A percentile compares a stretch with the other conserved stretches of the same genome.
phyloP scores from a whole-genome alignment of 306 rosid genomes.

The Cucurbita argyrosperma region DNA sequence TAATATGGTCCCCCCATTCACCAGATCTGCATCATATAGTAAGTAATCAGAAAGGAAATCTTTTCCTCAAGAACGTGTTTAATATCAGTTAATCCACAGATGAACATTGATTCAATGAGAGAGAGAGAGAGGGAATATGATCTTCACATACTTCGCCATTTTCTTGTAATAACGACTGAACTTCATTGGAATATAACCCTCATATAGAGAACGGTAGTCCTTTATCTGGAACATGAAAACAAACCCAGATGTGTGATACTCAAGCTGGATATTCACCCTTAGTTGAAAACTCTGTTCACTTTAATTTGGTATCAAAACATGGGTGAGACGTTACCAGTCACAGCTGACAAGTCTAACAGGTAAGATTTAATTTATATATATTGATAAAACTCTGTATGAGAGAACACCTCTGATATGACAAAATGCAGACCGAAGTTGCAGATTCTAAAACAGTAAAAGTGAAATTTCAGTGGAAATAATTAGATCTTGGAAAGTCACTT shows the following conservation, averaged over 20 bases:
- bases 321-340: not conserved
- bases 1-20: constrained; percentile 99
- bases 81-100: not conserved
- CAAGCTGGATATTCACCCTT: constrained; percentile 4
- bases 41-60: constrained; percentile 13
- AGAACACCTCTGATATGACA: not conserved
- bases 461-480: not conserved
- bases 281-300: not conserved
- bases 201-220: constrained; percentile 48
- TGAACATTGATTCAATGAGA: constrained; percentile 2
- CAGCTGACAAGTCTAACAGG: not conserved
- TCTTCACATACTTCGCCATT: constrained; percentile 59
- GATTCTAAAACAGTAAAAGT: not conserved
- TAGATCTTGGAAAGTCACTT: not conserved
- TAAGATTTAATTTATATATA: not conserved
- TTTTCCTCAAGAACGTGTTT: not conserved
- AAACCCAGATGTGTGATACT: constrained; percentile 22
- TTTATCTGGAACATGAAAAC: constrained; percentile 50
- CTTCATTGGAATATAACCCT: constrained; percentile 91
- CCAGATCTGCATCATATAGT: constrained; percentile 41
- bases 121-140: not conserved
- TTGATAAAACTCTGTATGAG: not conserved
- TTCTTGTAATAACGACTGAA: constrained; percentile 60
- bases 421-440: not conserved
- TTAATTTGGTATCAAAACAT: not conserved